Conservation (phyloP, 176 grass and related monocot genomes). For the Oryza meyeriana region DNA sequence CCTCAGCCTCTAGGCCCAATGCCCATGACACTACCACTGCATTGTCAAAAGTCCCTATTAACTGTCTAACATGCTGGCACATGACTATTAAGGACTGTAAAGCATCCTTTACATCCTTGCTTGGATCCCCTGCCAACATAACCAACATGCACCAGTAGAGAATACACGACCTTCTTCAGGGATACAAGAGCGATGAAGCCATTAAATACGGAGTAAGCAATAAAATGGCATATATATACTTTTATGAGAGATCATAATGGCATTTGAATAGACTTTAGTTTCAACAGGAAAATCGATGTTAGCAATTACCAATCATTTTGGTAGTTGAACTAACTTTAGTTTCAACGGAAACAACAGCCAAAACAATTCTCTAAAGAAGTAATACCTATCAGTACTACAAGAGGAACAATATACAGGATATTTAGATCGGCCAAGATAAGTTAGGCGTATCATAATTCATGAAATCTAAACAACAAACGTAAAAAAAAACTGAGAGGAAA, state of each 20-base stretch:
- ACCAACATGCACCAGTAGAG: slow-evolving; percentile 12
- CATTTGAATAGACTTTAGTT: not conserved
- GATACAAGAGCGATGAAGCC: not conserved
- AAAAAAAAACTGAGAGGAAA: not conserved
- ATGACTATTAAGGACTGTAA: slow-evolving; percentile 53
- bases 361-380: not conserved
- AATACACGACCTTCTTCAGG: not conserved
- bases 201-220: not conserved
- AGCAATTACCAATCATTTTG: not conserved
- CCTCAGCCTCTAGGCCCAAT: too few relatives aligned
- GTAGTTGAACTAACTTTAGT: not conserved
- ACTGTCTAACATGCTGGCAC: slow-evolving; percentile 62
- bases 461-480: not conserved
- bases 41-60: slow-evolving; percentile 51
- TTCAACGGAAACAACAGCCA: not conserved
- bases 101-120: slow-evolving; percentile 77
- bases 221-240: not conserved
- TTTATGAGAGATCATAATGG: not conserved
- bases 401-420: not conserved
- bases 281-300: not conserved
- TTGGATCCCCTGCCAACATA: slow-evolving; percentile 49
- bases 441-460: not conserved
- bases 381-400: not conserved
- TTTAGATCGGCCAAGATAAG: not conserved
- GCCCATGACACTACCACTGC: slow-evolving; percentile 38